A percentile compares a stretch with the other conserved stretches of the same genome.
phyloP scores from a whole-genome alignment of 257 asterid species.

The Capsicum pubescens region DNA sequence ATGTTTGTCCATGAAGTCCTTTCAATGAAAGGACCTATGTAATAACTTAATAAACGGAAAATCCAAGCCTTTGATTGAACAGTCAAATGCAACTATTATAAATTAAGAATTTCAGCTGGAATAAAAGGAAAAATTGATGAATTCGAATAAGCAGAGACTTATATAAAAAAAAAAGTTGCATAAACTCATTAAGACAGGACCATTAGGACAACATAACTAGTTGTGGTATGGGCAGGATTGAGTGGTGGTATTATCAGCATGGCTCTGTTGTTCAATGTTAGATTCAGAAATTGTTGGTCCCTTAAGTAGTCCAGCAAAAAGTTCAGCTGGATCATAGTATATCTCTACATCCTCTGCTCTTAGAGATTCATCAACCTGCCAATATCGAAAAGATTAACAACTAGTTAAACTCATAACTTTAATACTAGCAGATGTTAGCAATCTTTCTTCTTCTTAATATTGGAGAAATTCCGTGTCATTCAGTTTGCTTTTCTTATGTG shows the following conservation, averaged over 20 bases:
- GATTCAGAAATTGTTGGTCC: constrained; percentile 38
- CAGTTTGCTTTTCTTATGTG: too few species aligned
- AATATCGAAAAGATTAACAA: neutral
- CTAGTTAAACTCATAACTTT: neutral
- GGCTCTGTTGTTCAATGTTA: constrained; percentile 1
- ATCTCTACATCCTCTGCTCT: constrained; percentile 87
- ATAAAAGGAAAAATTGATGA: too few species aligned
- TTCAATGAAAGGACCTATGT: too few species aligned
- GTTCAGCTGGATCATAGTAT: constrained; percentile 80
- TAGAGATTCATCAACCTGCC: constrained; percentile 74
- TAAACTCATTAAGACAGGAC: neutral
- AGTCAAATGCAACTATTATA: too few species aligned
- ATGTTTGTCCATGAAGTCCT: too few species aligned
- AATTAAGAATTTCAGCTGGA: too few species aligned
- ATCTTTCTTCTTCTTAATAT: too few species aligned
- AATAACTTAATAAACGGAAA: too few species aligned
- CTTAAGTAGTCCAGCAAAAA: constrained; percentile 63
- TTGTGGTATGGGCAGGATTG: constrained; percentile 57
- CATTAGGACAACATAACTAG: constrained; percentile 18
- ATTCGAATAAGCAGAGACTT: too few species aligned
- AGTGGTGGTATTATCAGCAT: constrained; percentile 16
- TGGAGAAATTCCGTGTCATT: neutral
- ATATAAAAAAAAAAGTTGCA: neutral
- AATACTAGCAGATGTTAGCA: neutral
- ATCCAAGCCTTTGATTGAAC: too few species aligned